Evolutionary conservation across 2,329 filamentous ascomycete genomes (phyloP).

Genomic region (Fusarium concolor): DNA sequence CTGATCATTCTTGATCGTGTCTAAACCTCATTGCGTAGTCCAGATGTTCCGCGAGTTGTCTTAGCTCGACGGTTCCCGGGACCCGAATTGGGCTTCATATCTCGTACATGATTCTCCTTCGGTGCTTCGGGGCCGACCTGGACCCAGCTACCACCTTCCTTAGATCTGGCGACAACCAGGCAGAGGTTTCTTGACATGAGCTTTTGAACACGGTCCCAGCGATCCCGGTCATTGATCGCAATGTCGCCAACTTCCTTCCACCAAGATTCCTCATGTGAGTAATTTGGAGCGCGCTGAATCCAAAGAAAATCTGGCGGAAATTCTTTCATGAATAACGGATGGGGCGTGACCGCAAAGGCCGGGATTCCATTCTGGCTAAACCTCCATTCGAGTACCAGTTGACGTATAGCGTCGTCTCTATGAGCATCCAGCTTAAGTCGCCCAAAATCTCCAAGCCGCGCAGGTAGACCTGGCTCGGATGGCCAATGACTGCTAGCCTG

Average conservation of each 20-base stretch:
- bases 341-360: conserved; percentile 32
- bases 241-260: conserved; percentile 18
- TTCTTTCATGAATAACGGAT: conserved; percentile 7
- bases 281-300: conserved; percentile 17
- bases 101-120: background rate
- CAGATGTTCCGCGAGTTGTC: conserved; percentile 2
- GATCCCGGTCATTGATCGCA: conserved; percentile 8
- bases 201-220: conserved; percentile 33
- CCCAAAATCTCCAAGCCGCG: conserved; percentile 25
- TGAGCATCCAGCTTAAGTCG: conserved; percentile 18
- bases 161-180: conserved; percentile 35
- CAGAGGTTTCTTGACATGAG: conserved; percentile 40
- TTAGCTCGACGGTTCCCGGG: conserved; percentile 7
- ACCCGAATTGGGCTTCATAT: background rate
- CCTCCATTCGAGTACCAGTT: conserved; percentile 28
- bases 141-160: conserved; percentile 30
- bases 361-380: conserved; percentile 43
- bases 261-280: conserved; percentile 14
- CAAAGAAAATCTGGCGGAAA: conserved; percentile 38
- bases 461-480: background rate
- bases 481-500: background rate
- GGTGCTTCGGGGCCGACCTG: conserved; percentile 11
- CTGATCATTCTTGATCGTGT: background rate
- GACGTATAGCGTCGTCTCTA: conserved; percentile 6
- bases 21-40: conserved; percentile 28